Percentiles rank a stretch among this genome's conserved stretches.
Conservation (phyloP, 257 asterid species). For the Solanum habrochaites region DNA sequence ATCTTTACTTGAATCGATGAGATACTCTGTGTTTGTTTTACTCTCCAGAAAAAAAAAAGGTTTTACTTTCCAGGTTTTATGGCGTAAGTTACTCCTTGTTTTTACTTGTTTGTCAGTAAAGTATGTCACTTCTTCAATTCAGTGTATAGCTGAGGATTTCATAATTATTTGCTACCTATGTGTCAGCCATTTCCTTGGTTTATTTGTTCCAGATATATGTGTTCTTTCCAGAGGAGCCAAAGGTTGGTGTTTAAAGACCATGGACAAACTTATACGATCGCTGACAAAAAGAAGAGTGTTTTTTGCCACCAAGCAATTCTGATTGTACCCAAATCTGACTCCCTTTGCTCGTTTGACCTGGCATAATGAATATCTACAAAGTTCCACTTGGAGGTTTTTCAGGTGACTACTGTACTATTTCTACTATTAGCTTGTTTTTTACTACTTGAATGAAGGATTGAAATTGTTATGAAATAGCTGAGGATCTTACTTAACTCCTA, state of each 20-base stretch:
- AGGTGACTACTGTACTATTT: conserved; percentile 24
- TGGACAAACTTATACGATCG: conserved; percentile 72
- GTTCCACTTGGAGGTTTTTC: conserved; percentile 77
- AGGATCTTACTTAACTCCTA: neutral
- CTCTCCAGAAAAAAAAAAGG: neutral
- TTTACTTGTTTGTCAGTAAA: neutral
- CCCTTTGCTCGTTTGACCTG: conserved; percentile 60
- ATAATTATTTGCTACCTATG: neutral
- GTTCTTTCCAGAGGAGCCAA: conserved; percentile 74
- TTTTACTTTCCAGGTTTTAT: neutral
- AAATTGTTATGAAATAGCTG: neutral
- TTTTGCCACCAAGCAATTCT: conserved; percentile 63
- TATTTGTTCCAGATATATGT: conserved; percentile 54
- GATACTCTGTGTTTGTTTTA: neutral
- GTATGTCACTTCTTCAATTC: neutral
- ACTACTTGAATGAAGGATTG: neutral
- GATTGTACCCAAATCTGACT: conserved; percentile 76
- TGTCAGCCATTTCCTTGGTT: neutral
- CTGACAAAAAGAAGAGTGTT: conserved; percentile 71
- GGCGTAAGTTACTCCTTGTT: neutral
- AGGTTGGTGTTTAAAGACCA: conserved; percentile 80
- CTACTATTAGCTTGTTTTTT: neutral
- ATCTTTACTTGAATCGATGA: neutral
- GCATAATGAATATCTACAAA: conserved; percentile 66
- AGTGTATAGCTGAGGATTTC: neutral